Base-by-base conservation (phyloP, 1,284 basidiomycete genomes). In the Xanthoconium separans region DNA sequence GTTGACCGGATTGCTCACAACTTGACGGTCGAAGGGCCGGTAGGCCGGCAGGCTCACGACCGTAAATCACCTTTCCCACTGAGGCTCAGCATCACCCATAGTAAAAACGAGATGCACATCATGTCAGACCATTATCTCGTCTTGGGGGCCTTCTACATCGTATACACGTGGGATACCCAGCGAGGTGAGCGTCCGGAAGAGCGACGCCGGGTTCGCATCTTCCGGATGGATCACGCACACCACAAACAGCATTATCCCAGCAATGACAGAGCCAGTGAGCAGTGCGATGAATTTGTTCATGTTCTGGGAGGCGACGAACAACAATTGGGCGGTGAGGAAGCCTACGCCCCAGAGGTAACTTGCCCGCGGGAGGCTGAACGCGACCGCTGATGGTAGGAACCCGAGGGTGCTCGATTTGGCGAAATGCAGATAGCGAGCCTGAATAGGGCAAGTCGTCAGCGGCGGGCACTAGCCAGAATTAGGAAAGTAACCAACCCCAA, bases 281-380 rank as follows among this genome's bases (percentile, higher is more conserved):
- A 68, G 30, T 4, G 60, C 67, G 2, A 53, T 51, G 1, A 63
- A 4, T 44, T 20, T 55, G 47, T 33, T 51, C 42, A 58, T 45
- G 16, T 41, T 58, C 37, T 53, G 58, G 1, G 56, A 60, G 2
- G 55, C 52, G 1, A 68, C 44, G 8, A 68, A 53, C 3, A 72
- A 27, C 27, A 66, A 53, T 34, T 70, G 68, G 12, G 49, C 54
- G 0, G 49, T 51, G 31, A 70, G 55, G 12, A 68, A 30, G 6
- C 58, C 51, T 0, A 73, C 16, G 11, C 61, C 55, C 70, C 68
- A 70, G 7, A 72, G 24, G 44, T 58, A 70, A 20, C 56, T 41
- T 2, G 61, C 70, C 44, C 57, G 59, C 4, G 68, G 70, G 1
- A 70, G 55, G 20, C 71, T 58, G 27, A 70, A 72, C 0, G 49